Evolutionary conservation across 805 yeast species (phyloP), one percentile per base, ranked within the genome.

Genomic region (Lachancea sp.): DNA sequence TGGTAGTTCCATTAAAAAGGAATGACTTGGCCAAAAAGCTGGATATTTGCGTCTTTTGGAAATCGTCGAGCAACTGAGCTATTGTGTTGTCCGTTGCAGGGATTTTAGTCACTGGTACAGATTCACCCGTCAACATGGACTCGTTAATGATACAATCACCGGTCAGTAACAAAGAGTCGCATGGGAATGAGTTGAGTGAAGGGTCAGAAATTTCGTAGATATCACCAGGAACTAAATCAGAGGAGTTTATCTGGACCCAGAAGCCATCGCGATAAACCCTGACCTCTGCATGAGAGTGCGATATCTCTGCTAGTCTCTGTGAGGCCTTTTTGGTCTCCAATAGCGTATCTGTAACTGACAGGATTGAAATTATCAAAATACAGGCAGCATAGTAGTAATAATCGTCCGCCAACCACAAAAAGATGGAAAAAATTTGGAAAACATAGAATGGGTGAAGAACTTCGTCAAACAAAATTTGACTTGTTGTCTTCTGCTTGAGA

Each of bases 91-190:
- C 72, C 1, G 73, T 67, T 1, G 93, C 87, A 1, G 85, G 75
- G 10, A 71, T 50, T 62, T 93, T 93, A 0, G 96, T 78, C 2
- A 93, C 96, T 0, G 99, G 99, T 1, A 93, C 97, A 42, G 96
- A 88, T 63, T 93, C 99, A 33, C 99, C 99, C 0, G 99, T 93
- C 17, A 93, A 73, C 96, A 93, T 93, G 5, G 97, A 85, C 61
- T 93, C 99, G 63, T 93, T 93, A n/a, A 93, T 85, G 44, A 93
- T 89, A 60, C 95, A 86, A 60, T 90, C 98, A 42, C 99, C 99
- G 29, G 89, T 78, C 16, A 91, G 67, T 41, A 93, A 70, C 11
- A 93, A 64, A 0, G 95, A 84, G 64, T 93, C 99, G 60, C 96
- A 89, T 0, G 99, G 99, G 39, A 91, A 73, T 1, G 75, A 57